Base-by-base conservation (phyloP, 441 rosid species). In the Jatropha podagrica region DNA sequence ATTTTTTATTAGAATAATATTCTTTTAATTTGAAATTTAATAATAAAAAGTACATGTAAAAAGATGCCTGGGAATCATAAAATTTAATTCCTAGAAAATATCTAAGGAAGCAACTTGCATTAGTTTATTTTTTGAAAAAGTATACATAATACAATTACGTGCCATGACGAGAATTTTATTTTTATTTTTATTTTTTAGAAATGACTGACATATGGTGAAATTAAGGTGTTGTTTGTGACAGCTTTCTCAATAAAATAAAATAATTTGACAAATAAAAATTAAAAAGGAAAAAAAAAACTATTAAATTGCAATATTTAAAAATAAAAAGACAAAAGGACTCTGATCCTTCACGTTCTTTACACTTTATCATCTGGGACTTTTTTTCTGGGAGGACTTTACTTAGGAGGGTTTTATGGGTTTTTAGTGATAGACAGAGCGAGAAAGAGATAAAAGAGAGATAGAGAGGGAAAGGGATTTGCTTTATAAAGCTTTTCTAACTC, bases 301-400 rank as follows among this genome's bases (percentile, higher is more conserved):
- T 13, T 1, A 27, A 58, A 58, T 51, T 42, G 12, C 4, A 27
- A 23, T 38, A 59, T 64, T 54, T 51, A 49, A 46, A 70, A 70
- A 56, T 71, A 10, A 60, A 67, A 59, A 27, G 75, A 78, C 74
- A 74, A 72, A 61, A 72, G 41, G 68, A 42, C 67, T 83, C 82
- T 79, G 84, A 78, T 80, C 81, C 81, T 75, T 80, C 88, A 82
- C 88, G 86, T 79, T 86, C 88, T 84, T 83, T 85, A 71, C 78
- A 85, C 89, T 85, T 83, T 80, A 73, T 70, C 71, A 61, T 73
- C 75, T 54, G 74, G 49, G 71, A 61, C 77, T 38, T 71, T 38
- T 65, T 76, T 79, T 68, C 60, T 58, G 68, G 75, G 81, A 41
- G 73, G 73, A 63, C 69, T 58, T 61, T 23, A n/a, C 52, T 20